Evolutionary conservation across 176 grass and related monocot genomes (phyloP).

Genomic region (Carex scoparia): DNA sequence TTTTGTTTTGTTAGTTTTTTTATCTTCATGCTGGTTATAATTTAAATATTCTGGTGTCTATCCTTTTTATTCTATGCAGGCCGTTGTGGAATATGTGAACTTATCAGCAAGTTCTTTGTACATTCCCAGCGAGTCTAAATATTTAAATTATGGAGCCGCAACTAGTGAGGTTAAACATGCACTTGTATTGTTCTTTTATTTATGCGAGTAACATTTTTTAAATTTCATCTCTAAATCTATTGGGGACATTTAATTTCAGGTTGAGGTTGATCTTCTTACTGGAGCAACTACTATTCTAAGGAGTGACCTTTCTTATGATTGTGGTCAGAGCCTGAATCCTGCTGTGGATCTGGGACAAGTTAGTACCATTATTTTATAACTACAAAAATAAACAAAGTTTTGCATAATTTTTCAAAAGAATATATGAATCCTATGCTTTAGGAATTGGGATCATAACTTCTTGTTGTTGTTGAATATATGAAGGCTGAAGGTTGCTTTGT

Average conservation of each 20-base stretch:
- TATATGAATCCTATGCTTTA: not conserved
- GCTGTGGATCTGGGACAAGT: slow-evolving; percentile 45
- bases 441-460: not conserved
- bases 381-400: not conserved
- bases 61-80: slow-evolving; percentile 1
- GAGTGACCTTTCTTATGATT: slow-evolving; percentile 35
- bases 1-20: not conserved
- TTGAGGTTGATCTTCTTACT: slow-evolving; percentile 36
- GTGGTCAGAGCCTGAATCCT: slow-evolving; percentile 44
- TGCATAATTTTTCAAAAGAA: not conserved
- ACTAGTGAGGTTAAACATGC: slow-evolving; percentile 29
- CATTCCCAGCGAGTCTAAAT: slow-evolving; percentile 9
- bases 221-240: not conserved
- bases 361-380: not conserved
- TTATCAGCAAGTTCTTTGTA: slow-evolving; percentile 31
- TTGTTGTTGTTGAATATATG: not conserved
- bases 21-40: not conserved
- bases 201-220: not conserved
- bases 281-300: slow-evolving; percentile 38
- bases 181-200: not conserved
- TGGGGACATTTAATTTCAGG: slow-evolving; percentile 2
- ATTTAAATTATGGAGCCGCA: slow-evolving; percentile 40
- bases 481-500: slow-evolving; percentile 61
- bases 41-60: not conserved
- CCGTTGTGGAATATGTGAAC: slow-evolving; percentile 12